Evolutionary conservation across 352 stramenopile species (phyloP), one percentile per base, ranked within the genome.

Genomic region (Thalassiosira exigua): DNA sequence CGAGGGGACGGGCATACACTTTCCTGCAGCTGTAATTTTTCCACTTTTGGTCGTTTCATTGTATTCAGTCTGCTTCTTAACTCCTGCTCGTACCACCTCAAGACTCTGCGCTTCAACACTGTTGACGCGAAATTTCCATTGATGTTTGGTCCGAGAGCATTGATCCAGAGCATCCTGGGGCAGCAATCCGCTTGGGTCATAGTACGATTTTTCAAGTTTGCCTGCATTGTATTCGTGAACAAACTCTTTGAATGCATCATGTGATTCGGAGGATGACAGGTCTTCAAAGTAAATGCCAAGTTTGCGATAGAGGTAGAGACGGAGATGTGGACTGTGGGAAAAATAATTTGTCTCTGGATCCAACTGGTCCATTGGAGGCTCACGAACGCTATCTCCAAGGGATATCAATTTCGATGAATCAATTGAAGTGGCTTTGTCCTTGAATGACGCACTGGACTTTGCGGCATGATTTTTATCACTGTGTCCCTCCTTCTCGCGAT

Each of bases 331-430:
- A 75, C 90, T 86, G 57, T 81, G 89, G 24, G 76, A 78, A 74
- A 89, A 93, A 64, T 91, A 93, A 56, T 91, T 72, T 33, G 74
- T 75, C 51, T 89, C 84, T 12, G 82, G 56, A 65, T 91, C 66
- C 30, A 93, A 64, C 46, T 57, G 21, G 22, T 69, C 58, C 19
- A 29, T 5, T 29, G 84, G 87, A 29, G 77, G 9, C 32, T 79
- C 22, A 7, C 59, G 61, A 0, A 65, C 19, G 5, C 73, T 58
- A 19, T 70, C 22, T 61, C 85, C 85, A 39, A 91, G 62, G 11
- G 75, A 58, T 26, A 79, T 29, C 32, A 88, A 53, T 39, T 73
- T 77, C 54, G 64, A 65, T 44, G 41, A 36, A 57, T 81, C 58
- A 41, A 65, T 21, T 42, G 50, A 46, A 17, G 64, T 50, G 33